These are phyloP conservation scores for Nepenthes mirabilis DNA, from an alignment of 148 eudicot genomes.

Conservation along the genomic window DNA sequence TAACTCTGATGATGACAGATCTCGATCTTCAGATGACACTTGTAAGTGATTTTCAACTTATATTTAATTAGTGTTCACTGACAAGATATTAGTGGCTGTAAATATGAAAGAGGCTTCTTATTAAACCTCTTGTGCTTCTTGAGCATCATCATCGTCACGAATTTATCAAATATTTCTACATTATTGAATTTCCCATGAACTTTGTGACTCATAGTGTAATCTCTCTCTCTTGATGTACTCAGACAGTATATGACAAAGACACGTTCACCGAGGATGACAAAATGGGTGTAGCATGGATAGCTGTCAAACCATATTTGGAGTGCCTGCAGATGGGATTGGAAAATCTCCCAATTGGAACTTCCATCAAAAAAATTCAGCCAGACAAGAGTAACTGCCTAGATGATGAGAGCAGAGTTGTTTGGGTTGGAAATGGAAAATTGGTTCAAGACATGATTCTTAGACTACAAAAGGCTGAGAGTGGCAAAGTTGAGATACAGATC, in stretches of 20 bases:
- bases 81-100: background rate
- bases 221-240: background rate
- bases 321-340: conserved; percentile 24
- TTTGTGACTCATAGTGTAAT: background rate
- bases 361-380: conserved; percentile 24
- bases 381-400: conserved; percentile 16
- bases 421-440: conserved; percentile 23
- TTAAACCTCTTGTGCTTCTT: too few relatives aligned
- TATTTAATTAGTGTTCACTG: background rate
- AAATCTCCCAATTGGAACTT: conserved; percentile 24
- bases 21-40: conserved; percentile 26
- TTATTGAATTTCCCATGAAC: background rate
- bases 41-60: background rate
- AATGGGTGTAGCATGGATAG: conserved; percentile 28
- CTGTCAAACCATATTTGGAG: conserved; percentile 21
- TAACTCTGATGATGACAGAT: conserved; percentile 44
- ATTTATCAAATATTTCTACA: too few relatives aligned
- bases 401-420: conserved; percentile 26
- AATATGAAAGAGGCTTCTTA: background rate
- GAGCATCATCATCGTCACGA: too few relatives aligned
- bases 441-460: conserved; percentile 24
- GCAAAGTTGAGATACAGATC: conserved; percentile 17
- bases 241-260: conserved; percentile 27
- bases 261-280: conserved; percentile 20
- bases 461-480: conserved; percentile 21